Conservation (phyloP, 2,329 filamentous ascomycete genomes). For the Colletotrichum sp. region DNA sequence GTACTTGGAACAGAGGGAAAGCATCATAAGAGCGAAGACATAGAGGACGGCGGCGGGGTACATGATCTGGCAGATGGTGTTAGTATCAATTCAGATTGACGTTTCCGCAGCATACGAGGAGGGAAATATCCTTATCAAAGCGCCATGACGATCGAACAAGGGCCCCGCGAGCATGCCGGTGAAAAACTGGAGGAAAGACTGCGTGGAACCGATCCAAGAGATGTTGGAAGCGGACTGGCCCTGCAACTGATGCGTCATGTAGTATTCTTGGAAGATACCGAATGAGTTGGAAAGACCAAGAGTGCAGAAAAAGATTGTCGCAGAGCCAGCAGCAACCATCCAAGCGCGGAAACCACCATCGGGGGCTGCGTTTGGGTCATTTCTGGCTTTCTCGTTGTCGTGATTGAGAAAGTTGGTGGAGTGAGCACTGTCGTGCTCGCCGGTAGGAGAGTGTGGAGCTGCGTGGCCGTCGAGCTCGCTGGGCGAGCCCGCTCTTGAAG, state of each 20-base stretch:
- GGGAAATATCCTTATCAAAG: constrained; percentile 28
- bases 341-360: constrained; percentile 31
- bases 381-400: neutral
- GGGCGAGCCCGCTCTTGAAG: neutral
- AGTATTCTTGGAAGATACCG: constrained; percentile 39
- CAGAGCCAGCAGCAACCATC: constrained; percentile 27
- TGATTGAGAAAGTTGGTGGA: neutral
- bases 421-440: neutral
- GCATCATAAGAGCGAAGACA: constrained; percentile 46
- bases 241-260: constrained; percentile 28
- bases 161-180: constrained; percentile 32
- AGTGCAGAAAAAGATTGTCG: constrained; percentile 31
- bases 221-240: constrained; percentile 30
- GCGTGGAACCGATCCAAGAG: constrained; percentile 40
- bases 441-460: neutral
- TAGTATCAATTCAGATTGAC: neutral
- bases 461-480: neutral
- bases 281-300: constrained; percentile 42
- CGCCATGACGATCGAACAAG: constrained; percentile 41
- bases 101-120: neutral
- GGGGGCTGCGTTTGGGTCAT: constrained; percentile 7
- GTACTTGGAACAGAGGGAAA: constrained; percentile 46
- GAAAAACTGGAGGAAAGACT: constrained; percentile 32
- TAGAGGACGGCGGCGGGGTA: constrained; percentile 25
- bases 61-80: constrained; percentile 27